Evolutionary conservation across 2,329 filamentous ascomycete species (phyloP).

Genomic region (Diplodia scrobiculata): DNA sequence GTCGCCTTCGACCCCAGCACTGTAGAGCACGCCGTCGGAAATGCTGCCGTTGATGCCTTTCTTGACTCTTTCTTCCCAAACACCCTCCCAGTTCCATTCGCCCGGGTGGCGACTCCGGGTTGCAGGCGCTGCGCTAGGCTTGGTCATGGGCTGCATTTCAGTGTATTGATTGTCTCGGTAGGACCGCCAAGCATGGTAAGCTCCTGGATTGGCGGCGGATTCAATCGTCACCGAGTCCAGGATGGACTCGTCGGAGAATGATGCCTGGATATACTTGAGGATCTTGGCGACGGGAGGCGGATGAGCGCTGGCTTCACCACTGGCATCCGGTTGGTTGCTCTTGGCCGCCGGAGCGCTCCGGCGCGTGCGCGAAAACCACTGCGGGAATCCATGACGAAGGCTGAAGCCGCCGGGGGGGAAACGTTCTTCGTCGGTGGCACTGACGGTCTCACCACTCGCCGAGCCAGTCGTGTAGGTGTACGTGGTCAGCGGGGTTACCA

Average conservation of each 20-base stretch:
- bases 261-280: constrained; percentile 75
- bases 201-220: constrained; percentile 83
- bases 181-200: constrained; percentile 90
- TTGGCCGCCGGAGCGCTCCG: constrained; percentile 33
- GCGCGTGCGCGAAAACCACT: constrained; percentile 69
- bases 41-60: constrained; percentile 75
- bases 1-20: constrained; percentile 62
- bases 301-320: constrained; percentile 28
- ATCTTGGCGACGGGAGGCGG: constrained; percentile 55
- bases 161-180: constrained; percentile 54
- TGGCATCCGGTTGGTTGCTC: constrained; percentile 12
- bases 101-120: constrained; percentile 65
- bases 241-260: constrained; percentile 76
- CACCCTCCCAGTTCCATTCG: constrained; percentile 97
- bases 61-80: constrained; percentile 88
- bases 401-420: constrained; percentile 89
- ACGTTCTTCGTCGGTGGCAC: constrained; percentile 78
- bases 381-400: constrained; percentile 83
- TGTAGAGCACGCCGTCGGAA: constrained; percentile 78
- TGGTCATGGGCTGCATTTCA: constrained; percentile 21
- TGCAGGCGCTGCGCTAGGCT: constrained; percentile 32
- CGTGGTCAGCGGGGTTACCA: constrained; percentile 89
- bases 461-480: constrained; percentile 83
- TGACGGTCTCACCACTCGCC: constrained; percentile 73
- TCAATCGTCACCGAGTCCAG: constrained; percentile 78